phyloP scores from a whole-genome alignment of 352 stramenopile genomes.

The Thalassiosira hispida region DNA sequence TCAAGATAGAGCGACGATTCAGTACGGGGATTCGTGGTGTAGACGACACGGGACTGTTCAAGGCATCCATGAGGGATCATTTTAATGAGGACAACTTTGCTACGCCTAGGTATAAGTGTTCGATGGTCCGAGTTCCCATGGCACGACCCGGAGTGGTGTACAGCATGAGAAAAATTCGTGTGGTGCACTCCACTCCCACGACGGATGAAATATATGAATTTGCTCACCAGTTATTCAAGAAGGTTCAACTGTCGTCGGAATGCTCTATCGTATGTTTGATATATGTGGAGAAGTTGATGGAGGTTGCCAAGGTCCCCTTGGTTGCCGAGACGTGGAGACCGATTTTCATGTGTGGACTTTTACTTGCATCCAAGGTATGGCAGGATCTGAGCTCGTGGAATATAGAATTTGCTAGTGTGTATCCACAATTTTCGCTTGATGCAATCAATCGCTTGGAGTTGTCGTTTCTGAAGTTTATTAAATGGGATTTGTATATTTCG shows the following conservation, averaged over 20 bases:
- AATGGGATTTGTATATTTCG: constrained; percentile 99
- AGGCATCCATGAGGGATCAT: constrained; percentile 67
- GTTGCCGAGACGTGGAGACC: constrained; percentile 95
- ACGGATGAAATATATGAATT: constrained; percentile 86
- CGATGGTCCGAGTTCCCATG: constrained; percentile 82
- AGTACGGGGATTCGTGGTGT: constrained; percentile 45
- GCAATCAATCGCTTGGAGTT: constrained; percentile 97
- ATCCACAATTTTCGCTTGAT: constrained; percentile 97
- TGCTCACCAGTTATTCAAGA: constrained; percentile 91
- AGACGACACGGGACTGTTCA: constrained; percentile 69
- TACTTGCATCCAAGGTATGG: constrained; percentile 99
- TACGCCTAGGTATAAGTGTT: constrained; percentile 78
- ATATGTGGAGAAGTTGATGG: constrained; percentile 99
- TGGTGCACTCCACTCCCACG: constrained; percentile 68
- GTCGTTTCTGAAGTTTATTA: constrained; percentile 95
- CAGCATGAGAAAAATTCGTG: constrained; percentile 75
- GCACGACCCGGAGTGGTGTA: constrained; percentile 73
- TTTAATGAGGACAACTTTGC: constrained; percentile 80
- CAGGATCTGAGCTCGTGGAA: constrained; percentile 99
- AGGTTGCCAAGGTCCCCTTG: constrained; percentile 93
- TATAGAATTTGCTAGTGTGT: constrained; percentile 95
- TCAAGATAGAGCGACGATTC: constrained; percentile 84
- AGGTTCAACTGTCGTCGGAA: constrained; percentile 96
- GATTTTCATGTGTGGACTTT: constrained; percentile 95
- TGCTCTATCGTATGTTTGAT: constrained; percentile 98